These are phyloP conservation scores for Paragyromitra xinjiangensis DNA, from an alignment of 495 filamentous ascomycete genomes.

Conservation along the genomic window DNA sequence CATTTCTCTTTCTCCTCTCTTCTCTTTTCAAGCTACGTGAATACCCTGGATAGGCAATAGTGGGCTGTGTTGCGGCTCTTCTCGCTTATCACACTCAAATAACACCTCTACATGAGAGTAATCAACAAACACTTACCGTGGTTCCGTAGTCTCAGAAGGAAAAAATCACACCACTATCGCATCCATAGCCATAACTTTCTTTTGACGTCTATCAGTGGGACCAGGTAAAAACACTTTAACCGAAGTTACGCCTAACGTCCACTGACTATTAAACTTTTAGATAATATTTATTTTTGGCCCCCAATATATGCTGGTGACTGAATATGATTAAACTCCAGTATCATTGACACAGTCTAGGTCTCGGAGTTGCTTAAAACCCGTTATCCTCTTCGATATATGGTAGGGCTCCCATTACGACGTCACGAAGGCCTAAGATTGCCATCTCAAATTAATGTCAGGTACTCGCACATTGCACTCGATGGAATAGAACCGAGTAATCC, in stretches of 20 bases:
- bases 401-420: no score
- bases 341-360: no score
- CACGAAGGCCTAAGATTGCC: neutral
- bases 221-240: slow-evolving; percentile 1
- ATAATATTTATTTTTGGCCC: neutral
- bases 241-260: neutral
- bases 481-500: neutral
- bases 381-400: no score
- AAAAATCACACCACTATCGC: slow-evolving; percentile 25
- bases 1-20: no score
- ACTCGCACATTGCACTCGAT: neutral
- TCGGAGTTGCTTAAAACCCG: no score
- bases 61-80: neutral
- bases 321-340: no score
- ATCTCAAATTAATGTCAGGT: neutral
- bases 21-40: neutral
- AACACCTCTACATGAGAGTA: neutral
- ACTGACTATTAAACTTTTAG: neutral
- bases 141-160: neutral
- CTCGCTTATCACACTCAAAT: neutral
- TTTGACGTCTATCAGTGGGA: neutral
- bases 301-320: no score
- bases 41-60: neutral
- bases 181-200: slow-evolving; percentile 16
- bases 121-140: neutral